Percentiles rank a stretch among this genome's conserved stretches.
Evolutionary conservation across 208 protist species (phyloP).

Genomic region (Herpetomonas samuelpessoai): DNA sequence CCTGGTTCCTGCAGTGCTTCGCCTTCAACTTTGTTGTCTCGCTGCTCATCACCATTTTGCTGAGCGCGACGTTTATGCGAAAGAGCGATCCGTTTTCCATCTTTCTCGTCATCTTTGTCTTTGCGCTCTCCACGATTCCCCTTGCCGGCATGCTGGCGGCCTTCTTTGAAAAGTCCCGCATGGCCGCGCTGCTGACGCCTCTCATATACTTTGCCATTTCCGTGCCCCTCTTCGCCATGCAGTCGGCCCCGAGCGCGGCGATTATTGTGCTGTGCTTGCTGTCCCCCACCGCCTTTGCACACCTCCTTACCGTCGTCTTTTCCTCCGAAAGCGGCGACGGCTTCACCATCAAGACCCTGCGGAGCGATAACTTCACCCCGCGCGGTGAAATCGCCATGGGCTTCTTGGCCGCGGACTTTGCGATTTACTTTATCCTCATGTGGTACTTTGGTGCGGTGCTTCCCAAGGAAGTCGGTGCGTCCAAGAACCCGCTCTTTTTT

Average conservation of each 20-base stretch:
- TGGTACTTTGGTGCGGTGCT: constrained; percentile 42
- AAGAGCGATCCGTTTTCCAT: constrained; percentile 22
- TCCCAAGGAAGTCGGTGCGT: constrained; percentile 24
- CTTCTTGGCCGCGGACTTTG: constrained; percentile 21
- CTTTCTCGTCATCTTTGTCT: constrained; percentile 23
- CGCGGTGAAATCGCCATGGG: constrained; percentile 2
- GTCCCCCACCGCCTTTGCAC: constrained; percentile 36
- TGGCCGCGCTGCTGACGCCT: constrained; percentile 29
- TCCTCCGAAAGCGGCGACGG: constrained; percentile 20
- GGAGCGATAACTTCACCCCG: background rate
- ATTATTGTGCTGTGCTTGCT: constrained; percentile 23
- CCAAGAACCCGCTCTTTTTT: constrained; percentile 34
- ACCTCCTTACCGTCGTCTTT: constrained; percentile 22
- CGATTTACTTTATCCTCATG: constrained; percentile 45
- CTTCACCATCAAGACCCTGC: background rate
- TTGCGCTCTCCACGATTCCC: constrained; percentile 20
- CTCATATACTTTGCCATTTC: constrained; percentile 24
- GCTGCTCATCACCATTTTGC: constrained; percentile 23
- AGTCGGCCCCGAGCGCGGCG: constrained; percentile 3
- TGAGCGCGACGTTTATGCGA: constrained; percentile 23
- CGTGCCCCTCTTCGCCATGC: constrained; percentile 30
- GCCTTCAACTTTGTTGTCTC: constrained; percentile 16
- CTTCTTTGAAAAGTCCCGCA: constrained; percentile 33
- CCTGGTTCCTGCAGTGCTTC: constrained; percentile 26
- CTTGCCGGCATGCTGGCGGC: constrained; percentile 23